Percentiles rank a stretch among this genome's conserved stretches.
These are phyloP conservation scores for Nannizzia gypsea DNA, from an alignment of 2,329 filamentous ascomycete genomes.

Conservation along the genomic window DNA sequence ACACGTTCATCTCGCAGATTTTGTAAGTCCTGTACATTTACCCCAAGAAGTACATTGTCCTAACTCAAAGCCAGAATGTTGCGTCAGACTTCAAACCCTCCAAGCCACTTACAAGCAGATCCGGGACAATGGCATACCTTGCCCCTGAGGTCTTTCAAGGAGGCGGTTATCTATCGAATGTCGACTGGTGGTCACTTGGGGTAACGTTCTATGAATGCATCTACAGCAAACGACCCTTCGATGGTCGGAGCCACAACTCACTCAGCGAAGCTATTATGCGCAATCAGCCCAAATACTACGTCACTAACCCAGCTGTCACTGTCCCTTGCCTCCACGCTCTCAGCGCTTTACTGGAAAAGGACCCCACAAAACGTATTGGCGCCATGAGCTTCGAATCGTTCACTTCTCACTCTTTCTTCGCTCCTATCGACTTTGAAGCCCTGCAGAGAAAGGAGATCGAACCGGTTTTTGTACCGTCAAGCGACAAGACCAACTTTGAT, in stretches of 20 bases:
- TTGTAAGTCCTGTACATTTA: slow-evolving; percentile 49
- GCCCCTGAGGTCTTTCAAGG: slow-evolving; percentile 91
- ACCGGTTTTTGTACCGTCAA: slow-evolving; percentile 83
- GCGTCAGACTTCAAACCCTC: slow-evolving; percentile 82
- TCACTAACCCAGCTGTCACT: slow-evolving; percentile 82
- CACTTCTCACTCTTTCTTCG: slow-evolving; percentile 80
- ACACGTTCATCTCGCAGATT: slow-evolving; percentile 94
- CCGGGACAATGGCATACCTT: slow-evolving; percentile 87
- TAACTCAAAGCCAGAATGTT: slow-evolving; percentile 57
- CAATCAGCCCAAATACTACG: slow-evolving; percentile 74
- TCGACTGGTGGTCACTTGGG: slow-evolving; percentile 97
- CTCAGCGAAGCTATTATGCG: slow-evolving; percentile 70
- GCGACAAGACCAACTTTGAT: slow-evolving; percentile 98
- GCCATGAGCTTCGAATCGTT: slow-evolving; percentile 71
- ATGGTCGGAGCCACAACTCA: slow-evolving; percentile 72
- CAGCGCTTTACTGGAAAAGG: slow-evolving; percentile 66
- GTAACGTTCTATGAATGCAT: slow-evolving; percentile 99
- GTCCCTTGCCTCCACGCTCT: slow-evolving; percentile 83
- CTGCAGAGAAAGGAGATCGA: slow-evolving; percentile 79
- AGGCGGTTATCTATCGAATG: slow-evolving; percentile 75
- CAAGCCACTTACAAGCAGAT: slow-evolving; percentile 83
- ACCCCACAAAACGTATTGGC: slow-evolving; percentile 73
- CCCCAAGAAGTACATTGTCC: slow-evolving; percentile 5
- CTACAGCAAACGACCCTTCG: slow-evolving; percentile 96
- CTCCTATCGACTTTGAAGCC: slow-evolving; percentile 67